A percentile compares a stretch with the other conserved stretches of the same genome.
Evolutionary conservation across 495 filamentous ascomycete species (phyloP).

Genomic region (Neurospora pannonica): DNA sequence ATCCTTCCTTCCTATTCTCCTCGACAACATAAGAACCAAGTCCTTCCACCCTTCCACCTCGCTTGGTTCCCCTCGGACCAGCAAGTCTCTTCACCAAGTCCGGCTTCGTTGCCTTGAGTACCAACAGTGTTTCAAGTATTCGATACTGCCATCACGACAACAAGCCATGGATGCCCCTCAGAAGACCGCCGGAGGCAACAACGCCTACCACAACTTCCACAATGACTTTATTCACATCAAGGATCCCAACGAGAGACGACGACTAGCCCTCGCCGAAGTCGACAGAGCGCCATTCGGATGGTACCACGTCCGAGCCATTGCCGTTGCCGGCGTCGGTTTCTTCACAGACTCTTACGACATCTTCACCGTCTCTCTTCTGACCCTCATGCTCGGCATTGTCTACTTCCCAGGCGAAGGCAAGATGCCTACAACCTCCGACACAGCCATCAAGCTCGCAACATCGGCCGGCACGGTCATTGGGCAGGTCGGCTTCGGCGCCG

Average conservation of each 20-base stretch:
- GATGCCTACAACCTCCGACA: constrained; percentile 58
- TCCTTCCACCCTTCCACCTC: background rate
- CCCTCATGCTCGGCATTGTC: constrained; percentile 64
- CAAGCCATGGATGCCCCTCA: constrained; percentile 8
- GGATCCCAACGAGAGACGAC: constrained; percentile 61
- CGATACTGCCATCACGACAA: background rate
- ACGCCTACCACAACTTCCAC: constrained; percentile 60
- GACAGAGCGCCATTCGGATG: constrained; percentile 71
- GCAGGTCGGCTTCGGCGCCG: constrained; percentile 70
- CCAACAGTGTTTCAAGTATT: background rate
- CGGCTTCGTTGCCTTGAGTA: background rate
- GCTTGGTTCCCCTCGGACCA: background rate
- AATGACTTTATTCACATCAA: constrained; percentile 54
- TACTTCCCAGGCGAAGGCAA: constrained; percentile 48
- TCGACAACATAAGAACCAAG: background rate
- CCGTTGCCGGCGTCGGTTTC: constrained; percentile 69
- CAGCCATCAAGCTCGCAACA: constrained; percentile 83
- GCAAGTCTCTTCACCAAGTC: background rate
- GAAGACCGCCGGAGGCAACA: constrained; percentile 53
- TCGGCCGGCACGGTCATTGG: constrained; percentile 80
- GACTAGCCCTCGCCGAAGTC: constrained; percentile 62
- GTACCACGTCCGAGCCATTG: constrained; percentile 61
- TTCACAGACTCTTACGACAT: constrained; percentile 75
- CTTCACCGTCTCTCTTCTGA: constrained; percentile 59
- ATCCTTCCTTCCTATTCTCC: background rate